phyloP scores from a whole-genome alignment of 2,329 filamentous ascomycete genomes.

The Monilinia laxa region DNA sequence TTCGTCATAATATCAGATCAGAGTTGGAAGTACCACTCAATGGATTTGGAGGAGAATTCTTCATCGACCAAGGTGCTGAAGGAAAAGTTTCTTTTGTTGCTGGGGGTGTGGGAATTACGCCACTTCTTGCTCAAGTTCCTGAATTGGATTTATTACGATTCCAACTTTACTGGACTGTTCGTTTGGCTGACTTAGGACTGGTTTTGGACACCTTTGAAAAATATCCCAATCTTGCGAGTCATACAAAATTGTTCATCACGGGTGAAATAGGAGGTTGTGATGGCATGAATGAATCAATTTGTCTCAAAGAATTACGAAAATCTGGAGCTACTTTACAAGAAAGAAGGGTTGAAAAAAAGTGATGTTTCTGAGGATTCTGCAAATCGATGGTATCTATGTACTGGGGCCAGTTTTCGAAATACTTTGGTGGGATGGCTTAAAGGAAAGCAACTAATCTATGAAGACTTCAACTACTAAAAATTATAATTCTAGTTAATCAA shows the following conservation, averaged over 20 bases:
- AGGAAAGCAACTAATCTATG: constrained; percentile 48
- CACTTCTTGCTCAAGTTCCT: constrained; percentile 68
- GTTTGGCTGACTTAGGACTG: constrained; percentile 59
- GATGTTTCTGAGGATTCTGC: constrained; percentile 46
- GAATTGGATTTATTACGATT: constrained; percentile 51
- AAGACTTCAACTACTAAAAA: constrained; percentile 48
- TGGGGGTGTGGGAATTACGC: constrained; percentile 81
- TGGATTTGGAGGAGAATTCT: constrained; percentile 70
- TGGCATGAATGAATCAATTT: constrained; percentile 6
- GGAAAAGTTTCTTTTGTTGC: constrained; percentile 61
- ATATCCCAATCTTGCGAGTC: constrained; percentile 51
- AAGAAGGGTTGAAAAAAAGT: constrained; percentile 48
- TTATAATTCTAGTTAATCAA: background rate
- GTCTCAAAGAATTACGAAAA: constrained; percentile 34
- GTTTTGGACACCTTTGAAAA: constrained; percentile 58
- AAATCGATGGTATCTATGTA: constrained; percentile 59
- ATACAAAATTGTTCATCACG: constrained; percentile 66
- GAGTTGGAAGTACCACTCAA: constrained; percentile 65
- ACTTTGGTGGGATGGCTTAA: constrained; percentile 50
- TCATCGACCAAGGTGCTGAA: constrained; percentile 40
- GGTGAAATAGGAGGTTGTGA: constrained; percentile 38
- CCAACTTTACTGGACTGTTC: constrained; percentile 67
- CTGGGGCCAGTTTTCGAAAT: constrained; percentile 50
- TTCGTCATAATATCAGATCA: constrained; percentile 52
- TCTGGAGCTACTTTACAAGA: constrained; percentile 42